Percentiles rank a stretch among this genome's conserved stretches.
These are phyloP conservation scores for Zangia roseola DNA, from an alignment of 768 basidiomycete species.

Conservation along the genomic window DNA sequence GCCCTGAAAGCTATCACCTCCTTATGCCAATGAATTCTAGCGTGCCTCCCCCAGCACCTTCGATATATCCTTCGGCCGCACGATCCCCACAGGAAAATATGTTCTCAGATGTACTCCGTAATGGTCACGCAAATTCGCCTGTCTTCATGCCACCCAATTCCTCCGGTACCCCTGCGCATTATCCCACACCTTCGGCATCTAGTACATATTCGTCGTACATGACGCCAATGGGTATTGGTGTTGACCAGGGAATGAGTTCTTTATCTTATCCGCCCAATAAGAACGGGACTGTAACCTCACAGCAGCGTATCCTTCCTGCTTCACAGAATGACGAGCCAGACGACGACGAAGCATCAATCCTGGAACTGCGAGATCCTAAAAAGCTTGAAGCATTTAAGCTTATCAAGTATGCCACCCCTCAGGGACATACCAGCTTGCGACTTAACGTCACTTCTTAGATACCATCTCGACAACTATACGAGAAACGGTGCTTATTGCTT, in stretches of 20 bases:
- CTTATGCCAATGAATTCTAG: constrained; percentile 53
- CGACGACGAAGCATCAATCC: constrained; percentile 48
- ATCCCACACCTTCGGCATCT: constrained; percentile 38
- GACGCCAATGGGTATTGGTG: constrained; percentile 53
- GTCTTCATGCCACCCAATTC: constrained; percentile 57
- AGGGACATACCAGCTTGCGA: not conserved
- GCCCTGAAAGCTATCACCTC: constrained; percentile 48
- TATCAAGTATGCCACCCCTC: constrained; percentile 54
- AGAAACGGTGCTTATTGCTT: constrained; percentile 84
- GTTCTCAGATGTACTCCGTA: constrained; percentile 62
- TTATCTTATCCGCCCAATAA: constrained; percentile 47
- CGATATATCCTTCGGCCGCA: constrained; percentile 45
- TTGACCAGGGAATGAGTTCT: constrained; percentile 52
- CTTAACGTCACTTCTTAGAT: constrained; percentile 42
- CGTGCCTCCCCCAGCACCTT: constrained; percentile 32
- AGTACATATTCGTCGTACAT: constrained; percentile 46
- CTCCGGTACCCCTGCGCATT: constrained; percentile 40
- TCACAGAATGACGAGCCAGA: constrained; percentile 43
- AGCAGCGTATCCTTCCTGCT: constrained; percentile 24
- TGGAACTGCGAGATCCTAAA: constrained; percentile 54
- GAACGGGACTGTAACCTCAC: constrained; percentile 20
- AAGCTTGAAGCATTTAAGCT: constrained; percentile 79
- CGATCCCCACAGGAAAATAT: constrained; percentile 50
- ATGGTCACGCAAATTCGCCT: constrained; percentile 49
- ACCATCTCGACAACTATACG: constrained; percentile 89